phyloP scores from a whole-genome alignment of 352 stramenopile genomes.

The Pythium sukuiense region DNA sequence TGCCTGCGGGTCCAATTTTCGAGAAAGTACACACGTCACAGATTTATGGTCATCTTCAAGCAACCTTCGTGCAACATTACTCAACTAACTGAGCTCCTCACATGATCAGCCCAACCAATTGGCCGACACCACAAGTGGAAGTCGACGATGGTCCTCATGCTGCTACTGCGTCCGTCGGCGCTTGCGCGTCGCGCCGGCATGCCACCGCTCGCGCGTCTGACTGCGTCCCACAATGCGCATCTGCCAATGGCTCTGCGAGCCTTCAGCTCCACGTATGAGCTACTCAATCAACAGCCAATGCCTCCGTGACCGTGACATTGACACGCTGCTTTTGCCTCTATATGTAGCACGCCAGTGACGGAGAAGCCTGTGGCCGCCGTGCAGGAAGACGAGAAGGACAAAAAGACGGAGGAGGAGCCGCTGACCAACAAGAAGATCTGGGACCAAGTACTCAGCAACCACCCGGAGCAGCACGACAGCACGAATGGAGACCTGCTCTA shows the following conservation, averaged over 20 bases:
- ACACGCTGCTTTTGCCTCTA: constrained; percentile 9
- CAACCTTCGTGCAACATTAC: constrained; percentile 31
- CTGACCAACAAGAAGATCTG: constrained; percentile 75
- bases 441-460: constrained; percentile 61
- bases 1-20: background rate
- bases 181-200: constrained; percentile 19
- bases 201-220: constrained; percentile 10
- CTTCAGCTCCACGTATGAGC: constrained; percentile 45
- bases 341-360: background rate
- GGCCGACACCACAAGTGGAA: background rate
- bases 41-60: constrained; percentile 2
- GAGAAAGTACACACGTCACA: constrained; percentile 14
- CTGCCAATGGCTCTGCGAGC: constrained; percentile 16
- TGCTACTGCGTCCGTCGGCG: constrained; percentile 13
- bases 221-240: background rate
- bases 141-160: constrained; percentile 21
- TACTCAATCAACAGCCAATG: background rate
- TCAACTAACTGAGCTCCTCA: constrained; percentile 9
- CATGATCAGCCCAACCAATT: constrained; percentile 8
- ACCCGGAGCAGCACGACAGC: constrained; percentile 47
- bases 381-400: constrained; percentile 20
- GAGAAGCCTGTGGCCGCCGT: constrained; percentile 1
- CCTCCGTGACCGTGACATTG: constrained; percentile 6
- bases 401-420: constrained; percentile 37
- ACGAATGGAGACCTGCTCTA: constrained; percentile 78